Percentiles rank a stretch among this genome's conserved stretches.
These are phyloP conservation scores for Emmonsiellopsis sp. DNA, from an alignment of 2,329 filamentous ascomycete genomes.

Conservation along the genomic window DNA sequence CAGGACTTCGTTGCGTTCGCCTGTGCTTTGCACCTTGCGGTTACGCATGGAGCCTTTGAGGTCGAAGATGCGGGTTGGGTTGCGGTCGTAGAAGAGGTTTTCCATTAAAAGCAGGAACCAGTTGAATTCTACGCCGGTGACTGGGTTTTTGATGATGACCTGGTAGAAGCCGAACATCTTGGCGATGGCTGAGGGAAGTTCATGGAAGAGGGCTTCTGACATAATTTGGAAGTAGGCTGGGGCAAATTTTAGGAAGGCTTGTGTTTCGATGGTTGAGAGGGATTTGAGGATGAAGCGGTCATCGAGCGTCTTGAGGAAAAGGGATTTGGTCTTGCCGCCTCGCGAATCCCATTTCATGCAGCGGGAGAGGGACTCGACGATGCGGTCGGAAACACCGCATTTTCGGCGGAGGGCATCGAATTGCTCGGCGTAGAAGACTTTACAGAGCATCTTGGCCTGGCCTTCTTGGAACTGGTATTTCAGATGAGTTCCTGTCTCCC, in stretches of 20 bases:
- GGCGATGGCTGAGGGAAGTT: conserved; percentile 88
- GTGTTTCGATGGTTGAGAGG: conserved; percentile 80
- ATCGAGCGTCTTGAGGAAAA: conserved; percentile 93
- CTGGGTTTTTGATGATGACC: conserved; percentile 89
- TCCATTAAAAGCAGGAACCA: conserved; percentile 93
- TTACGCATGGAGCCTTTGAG: conserved; percentile 98
- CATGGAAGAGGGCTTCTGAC: conserved; percentile 90
- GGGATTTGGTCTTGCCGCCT: conserved; percentile 93
- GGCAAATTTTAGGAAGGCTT: conserved; percentile 88
- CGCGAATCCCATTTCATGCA: conserved; percentile 98
- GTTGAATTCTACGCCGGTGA: conserved; percentile 85
- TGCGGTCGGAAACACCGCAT: conserved; percentile 85
- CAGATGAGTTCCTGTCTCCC: conserved; percentile 80
- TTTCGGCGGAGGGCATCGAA: conserved; percentile 91
- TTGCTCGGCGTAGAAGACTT: conserved; percentile 97
- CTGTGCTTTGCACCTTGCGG: conserved; percentile 90
- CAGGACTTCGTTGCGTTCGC: conserved; percentile 90
- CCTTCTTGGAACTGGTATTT: conserved; percentile 94
- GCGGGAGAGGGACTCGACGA: conserved; percentile 87
- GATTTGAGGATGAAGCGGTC: conserved; percentile 90
- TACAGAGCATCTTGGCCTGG: conserved; percentile 90
- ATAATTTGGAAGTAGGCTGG: conserved; percentile 97
- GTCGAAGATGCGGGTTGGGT: conserved; percentile 83
- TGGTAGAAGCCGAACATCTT: conserved; percentile 99
- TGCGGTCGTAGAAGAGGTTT: conserved; percentile 93